Conservation (phyloP, 352 stramenopile genomes). For the Pythium dissotocum region DNA sequence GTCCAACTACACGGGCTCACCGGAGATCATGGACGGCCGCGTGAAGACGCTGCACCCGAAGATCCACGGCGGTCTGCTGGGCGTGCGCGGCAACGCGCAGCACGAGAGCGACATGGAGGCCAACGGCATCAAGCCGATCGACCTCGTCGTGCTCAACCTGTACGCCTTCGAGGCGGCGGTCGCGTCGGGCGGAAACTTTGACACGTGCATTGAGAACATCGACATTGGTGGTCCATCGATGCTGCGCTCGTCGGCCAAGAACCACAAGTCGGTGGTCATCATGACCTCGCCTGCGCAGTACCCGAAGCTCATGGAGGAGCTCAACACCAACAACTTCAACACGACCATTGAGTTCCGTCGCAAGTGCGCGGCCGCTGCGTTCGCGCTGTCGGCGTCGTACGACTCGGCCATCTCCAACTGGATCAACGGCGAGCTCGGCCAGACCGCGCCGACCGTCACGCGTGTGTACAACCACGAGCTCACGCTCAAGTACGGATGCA, state of each 20-base stretch:
- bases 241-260: constrained; percentile 99
- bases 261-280: constrained; percentile 98
- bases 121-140: constrained; percentile 97
- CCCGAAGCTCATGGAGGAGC: constrained; percentile 89
- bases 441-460: constrained; percentile 72
- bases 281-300: constrained; percentile 97
- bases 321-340: constrained; percentile 92
- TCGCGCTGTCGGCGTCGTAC: constrained; percentile 90
- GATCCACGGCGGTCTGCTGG: constrained; percentile 98
- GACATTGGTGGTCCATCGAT: constrained; percentile 99
- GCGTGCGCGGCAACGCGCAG: constrained; percentile 95
- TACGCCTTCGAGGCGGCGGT: constrained; percentile 99
- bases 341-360: constrained; percentile 89
- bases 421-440: constrained; percentile 92
- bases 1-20: constrained; percentile 96
- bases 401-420: constrained; percentile 97
- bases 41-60: constrained; percentile 99
- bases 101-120: constrained; percentile 97
- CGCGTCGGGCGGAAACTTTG: constrained; percentile 90
- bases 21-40: constrained; percentile 99
- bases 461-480: constrained; percentile 96
- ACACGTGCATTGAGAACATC: constrained; percentile 99
- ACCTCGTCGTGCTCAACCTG: constrained; percentile 99
- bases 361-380: constrained; percentile 80
- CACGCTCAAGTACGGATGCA: constrained; percentile 96